Evolutionary conservation across 192 early-diverging fungal genomes (phyloP), one percentile per base, ranked within the genome.

Genomic region (Podila clonocystis): DNA sequence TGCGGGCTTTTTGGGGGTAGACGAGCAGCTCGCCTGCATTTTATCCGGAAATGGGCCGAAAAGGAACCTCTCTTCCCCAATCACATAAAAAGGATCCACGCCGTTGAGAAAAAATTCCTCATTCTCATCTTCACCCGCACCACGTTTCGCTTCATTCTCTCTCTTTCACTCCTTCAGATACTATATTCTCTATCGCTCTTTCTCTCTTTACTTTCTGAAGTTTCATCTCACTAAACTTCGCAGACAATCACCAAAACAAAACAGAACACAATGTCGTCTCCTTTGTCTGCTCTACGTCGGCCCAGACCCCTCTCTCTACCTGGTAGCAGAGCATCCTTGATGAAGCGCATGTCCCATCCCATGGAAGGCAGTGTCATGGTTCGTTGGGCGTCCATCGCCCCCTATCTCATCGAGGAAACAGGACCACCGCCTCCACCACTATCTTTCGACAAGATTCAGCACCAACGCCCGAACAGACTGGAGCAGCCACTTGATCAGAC

Each of bases 241-340:
- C 17, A 17, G 22, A 58, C 33, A 8, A 5, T 26, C 30, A 2
- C 29, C n/a, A 13, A 45, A 45, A 60, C 55, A 38, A 41, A 45
- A 9, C 49, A 33, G 7, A 33, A 33, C 33, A 33, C 33, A 41
- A 73, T 45, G 50, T 50, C 49, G 20, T 63, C 73, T 13, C 48
- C 73, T 8, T 11, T 74, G 9, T 74, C 73, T 13, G 73, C 65
- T 9, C 65, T 76, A 2, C 62, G 74, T 17, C 67, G 74, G 1
- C 68, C 63, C 69, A 63, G 68, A 55, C 62, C 74, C 26, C 52
- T 70, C 29, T 76, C 74, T 12, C 45, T 70, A 5, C 36, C 65
- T 26, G 34, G 26, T 17, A 15, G 13, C 11, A 12, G 41, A 45
- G 11, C 41, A 45, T 17, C 41, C 41, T 0, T 45, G 41, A 45